Evolutionary conservation across 108 stramenopile species (phyloP), one percentile per base, ranked within the genome.

Genomic region (Hondaea fermentalgiana): DNA sequence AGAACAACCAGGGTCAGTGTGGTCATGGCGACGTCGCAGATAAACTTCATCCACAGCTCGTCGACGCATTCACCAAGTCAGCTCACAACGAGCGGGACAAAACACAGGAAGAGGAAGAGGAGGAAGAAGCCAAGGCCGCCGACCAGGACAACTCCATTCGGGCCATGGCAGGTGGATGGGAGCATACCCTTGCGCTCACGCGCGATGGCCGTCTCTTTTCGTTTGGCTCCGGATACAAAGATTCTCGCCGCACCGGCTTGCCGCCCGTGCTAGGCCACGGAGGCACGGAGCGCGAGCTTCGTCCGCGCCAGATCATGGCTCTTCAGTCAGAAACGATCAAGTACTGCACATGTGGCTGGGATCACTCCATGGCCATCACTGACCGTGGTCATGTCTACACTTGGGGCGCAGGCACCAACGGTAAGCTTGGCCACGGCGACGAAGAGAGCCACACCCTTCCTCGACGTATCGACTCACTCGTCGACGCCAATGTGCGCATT

Each of bases 281-380:
- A 1, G 23, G 76, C 2, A 83, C 76, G 17, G 91, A 92, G 87
- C 72, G 90, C 1, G 87, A 90, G 60, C 45, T 49, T n/a, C 69
- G 88, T 10, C 88, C 87, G n/a, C 53, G 87, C 16, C 87, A 88
- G 44, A 44, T 19, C 5, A 21, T 90, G 25, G 69, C 51, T 12
- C 51, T 83, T 8, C 76, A 83, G 51, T 53, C 45, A 12, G 23
- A 83, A 45, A 83, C 45, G n/a, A 83, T 93, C 72, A 87, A 28
- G 72, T 76, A 91, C 71, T 64, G 92, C 51, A 72, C 92, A n/a
- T 91, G 91, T 90, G 93, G 93, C 58, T 92, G 92, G 59, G 93
- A 93, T 53, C 92, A 92, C 89, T 76, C 90, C 57, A 60, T 92
- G 16, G 90, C 91, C 14, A 58, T 92, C 21, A 59, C 89, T 42